phyloP scores from a whole-genome alignment of 345 rosid species.

The Acer negundo region DNA sequence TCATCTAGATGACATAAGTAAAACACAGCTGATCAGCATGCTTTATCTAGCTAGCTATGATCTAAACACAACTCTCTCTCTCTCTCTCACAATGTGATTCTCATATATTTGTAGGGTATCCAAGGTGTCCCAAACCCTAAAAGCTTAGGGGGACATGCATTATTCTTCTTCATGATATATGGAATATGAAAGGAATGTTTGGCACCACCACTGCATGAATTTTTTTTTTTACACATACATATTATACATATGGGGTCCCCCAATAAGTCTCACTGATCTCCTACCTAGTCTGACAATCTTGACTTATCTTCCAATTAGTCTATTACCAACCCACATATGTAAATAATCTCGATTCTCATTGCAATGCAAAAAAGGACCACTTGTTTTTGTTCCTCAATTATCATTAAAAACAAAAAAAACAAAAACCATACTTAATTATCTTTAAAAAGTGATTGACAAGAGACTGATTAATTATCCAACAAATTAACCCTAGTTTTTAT shows the following conservation, averaged over 20 bases:
- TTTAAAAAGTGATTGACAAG: conserved; percentile 19
- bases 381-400: conserved; percentile 8
- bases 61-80: not conserved
- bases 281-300: conserved; percentile 55
- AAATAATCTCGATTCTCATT: not conserved
- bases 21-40: not conserved
- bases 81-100: not conserved
- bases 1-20: not conserved
- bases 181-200: conserved; percentile 30
- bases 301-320: conserved; percentile 31
- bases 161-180: conserved; percentile 36
- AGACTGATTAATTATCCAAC: conserved; percentile 14
- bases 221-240: not conserved
- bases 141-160: conserved; percentile 40
- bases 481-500: not conserved
- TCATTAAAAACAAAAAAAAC: not conserved
- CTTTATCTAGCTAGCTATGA: not conserved
- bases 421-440: not conserved
- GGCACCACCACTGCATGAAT: conserved; percentile 11
- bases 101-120: conserved; percentile 37
- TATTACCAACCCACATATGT: not conserved
- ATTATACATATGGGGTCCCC: conserved; percentile 31
- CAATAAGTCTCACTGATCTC: conserved; percentile 10
- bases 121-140: conserved; percentile 35
- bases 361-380: not conserved